Evolutionary conservation across 805 yeast species (phyloP).

Genomic region (Pichia californica): DNA sequence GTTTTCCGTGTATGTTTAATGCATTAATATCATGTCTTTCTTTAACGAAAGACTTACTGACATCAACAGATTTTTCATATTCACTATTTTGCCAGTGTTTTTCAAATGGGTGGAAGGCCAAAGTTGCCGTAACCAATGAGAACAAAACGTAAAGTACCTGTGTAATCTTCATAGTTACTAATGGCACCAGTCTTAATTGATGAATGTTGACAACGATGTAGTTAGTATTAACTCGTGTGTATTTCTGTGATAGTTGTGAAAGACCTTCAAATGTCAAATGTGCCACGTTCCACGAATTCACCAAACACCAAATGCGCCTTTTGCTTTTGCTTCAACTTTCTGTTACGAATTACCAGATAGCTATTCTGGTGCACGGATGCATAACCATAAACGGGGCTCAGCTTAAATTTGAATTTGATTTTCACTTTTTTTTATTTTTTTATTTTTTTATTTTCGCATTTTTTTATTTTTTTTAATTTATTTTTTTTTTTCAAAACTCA

Average conservation of each 20-base stretch:
- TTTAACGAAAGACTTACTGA: slow-evolving; percentile 57
- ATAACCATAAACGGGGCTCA: neutral
- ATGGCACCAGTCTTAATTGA: too few species aligned
- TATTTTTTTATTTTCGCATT: neutral
- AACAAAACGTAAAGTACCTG: neutral
- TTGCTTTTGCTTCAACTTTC: too few species aligned
- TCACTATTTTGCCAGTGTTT: slow-evolving; percentile 51
- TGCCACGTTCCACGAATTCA: slow-evolving; percentile 3
- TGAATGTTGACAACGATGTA: too few species aligned
- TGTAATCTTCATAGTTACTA: neutral
- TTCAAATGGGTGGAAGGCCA: slow-evolving; percentile 12
- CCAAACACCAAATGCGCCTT: neutral
- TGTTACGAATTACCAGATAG: too few species aligned
- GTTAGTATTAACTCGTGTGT: too few species aligned
- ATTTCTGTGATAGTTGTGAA: too few species aligned
- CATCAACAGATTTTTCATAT: slow-evolving; percentile 53
- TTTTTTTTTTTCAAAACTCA: neutral
- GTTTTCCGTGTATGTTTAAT: slow-evolving; percentile 50
- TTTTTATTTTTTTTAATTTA: neutral
- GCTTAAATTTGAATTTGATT: too few species aligned
- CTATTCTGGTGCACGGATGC: neutral
- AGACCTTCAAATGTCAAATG: too few species aligned
- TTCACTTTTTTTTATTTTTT: too few species aligned
- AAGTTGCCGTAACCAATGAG: neutral
- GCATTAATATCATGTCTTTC: slow-evolving; percentile 53